Evolutionary conservation across 2,329 filamentous ascomycete genomes (phyloP), one percentile per base, ranked within the genome.

Genomic region (Hypoxylon sp.): DNA sequence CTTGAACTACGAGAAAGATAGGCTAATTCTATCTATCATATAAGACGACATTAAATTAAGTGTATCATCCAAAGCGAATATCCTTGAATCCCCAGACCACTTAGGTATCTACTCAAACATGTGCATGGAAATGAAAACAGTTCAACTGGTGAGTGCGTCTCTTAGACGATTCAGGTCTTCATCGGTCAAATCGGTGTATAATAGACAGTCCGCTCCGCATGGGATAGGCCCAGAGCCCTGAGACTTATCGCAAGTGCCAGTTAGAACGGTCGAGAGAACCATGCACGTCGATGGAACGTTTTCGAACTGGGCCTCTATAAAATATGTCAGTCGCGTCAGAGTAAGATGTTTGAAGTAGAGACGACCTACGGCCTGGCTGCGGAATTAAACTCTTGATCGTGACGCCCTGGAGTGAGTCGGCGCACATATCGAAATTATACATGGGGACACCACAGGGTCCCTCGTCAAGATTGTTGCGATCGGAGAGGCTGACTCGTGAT

Each of bases 201-300:
- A 21, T 23, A 75, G 62, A 53, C 73, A 74, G 19, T 60, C 71
- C 23, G 72, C 69, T 34, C 73, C 73, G 49, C 71, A 75, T 14
- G 65, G 60, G 0, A 58, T 32, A 2, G 72, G 61, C 7, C 23
- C 53, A 17, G 70, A 63, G 23, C 69, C 70, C 23, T 52, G 21
- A 14, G 30, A n/a, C 13, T 23, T 36, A 32, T 50, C 68, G 14
- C 68, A 67, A 10, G 66, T 63, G 13, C 72, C 71, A 5, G 68
- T 45, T 0, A 74, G 60, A 11, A 70, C 69, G 11, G 63, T 59
- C 14, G 73, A 72, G n/a, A 74, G 67, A 32, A 67, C 67, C 72
- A 75, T 74, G 56, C 73, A 75, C 13, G 69, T 55, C 2, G 71
- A 17, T 1, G 72, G 73, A 1, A 74, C 63, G 14, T 46, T 50